These are phyloP conservation scores for Lycium barbarum DNA, from an alignment of 257 asterid species.

Conservation along the genomic window DNA sequence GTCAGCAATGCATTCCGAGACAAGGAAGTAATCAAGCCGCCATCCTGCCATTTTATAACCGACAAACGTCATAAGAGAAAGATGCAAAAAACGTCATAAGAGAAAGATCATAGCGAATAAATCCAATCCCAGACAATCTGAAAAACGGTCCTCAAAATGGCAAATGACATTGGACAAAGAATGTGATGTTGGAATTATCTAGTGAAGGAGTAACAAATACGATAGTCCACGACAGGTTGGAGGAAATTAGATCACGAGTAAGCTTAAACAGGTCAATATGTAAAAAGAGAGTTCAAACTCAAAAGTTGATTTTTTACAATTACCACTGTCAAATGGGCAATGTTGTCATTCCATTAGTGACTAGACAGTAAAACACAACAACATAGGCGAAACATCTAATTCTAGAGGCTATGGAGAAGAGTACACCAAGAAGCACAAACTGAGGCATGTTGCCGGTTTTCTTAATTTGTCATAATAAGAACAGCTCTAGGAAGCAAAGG, in stretches of 20 bases:
- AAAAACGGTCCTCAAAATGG: not conserved
- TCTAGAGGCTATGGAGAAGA: not conserved
- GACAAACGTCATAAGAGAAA: not conserved
- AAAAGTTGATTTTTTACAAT: not conserved
- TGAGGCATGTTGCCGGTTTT: not conserved
- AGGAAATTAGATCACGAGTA: not conserved
- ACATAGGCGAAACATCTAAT: not conserved
- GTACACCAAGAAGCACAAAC: conserved; percentile 1
- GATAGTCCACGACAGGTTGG: not conserved
- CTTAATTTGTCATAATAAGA: not conserved
- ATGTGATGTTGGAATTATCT: conserved; percentile 18
- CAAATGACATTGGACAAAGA: not conserved
- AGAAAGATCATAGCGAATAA: not conserved
- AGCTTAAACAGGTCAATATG: not conserved
- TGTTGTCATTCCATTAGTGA: not conserved
- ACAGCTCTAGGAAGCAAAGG: not conserved
- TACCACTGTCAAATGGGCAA: not conserved
- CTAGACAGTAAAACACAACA: not conserved
- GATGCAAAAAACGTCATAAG: not conserved
- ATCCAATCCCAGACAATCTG: not conserved
- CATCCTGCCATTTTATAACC: conserved; percentile 58
- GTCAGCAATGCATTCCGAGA: conserved; percentile 71
- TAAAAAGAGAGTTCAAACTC: not conserved
- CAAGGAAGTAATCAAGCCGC: conserved; percentile 96
- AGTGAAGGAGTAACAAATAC: not conserved